phyloP scores from a whole-genome alignment of 371 early-diverging fungal species.

The Massospora cicadina region DNA sequence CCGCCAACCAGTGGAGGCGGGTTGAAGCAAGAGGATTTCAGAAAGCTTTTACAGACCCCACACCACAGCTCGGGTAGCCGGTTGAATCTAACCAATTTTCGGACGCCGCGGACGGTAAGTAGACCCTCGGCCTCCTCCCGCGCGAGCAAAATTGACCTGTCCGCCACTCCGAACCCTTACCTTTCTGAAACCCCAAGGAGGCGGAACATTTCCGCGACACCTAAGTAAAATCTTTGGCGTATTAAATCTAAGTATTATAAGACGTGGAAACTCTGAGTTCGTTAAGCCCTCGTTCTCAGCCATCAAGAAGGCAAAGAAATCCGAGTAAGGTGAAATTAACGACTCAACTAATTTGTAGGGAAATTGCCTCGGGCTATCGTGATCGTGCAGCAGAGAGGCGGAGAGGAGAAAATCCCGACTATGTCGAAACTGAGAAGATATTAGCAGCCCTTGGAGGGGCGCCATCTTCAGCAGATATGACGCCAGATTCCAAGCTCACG shows the following conservation, averaged over 20 bases:
- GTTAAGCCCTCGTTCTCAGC: background rate
- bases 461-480: conserved; percentile 14
- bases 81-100: conserved; percentile 25
- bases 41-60: conserved; percentile 58
- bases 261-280: background rate
- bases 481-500: conserved; percentile 18
- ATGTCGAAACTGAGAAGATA: conserved; percentile 29
- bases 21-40: conserved; percentile 60
- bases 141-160: background rate
- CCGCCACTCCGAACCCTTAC: background rate
- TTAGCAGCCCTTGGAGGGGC: conserved; percentile 17
- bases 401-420: conserved; percentile 31
- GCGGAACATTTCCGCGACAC: background rate
- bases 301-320: background rate
- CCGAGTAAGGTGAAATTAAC: background rate
- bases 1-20: conserved; percentile 13
- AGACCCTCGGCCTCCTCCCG: background rate
- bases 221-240: background rate
- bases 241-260: background rate
- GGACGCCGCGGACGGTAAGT: conserved; percentile 12
- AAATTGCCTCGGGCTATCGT: conserved; percentile 34
- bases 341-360: too few relatives aligned
- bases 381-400: conserved; percentile 83
- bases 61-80: conserved; percentile 24
- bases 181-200: background rate